Conservation (phyloP, 129 eudicot species). For the Logfia minima region DNA sequence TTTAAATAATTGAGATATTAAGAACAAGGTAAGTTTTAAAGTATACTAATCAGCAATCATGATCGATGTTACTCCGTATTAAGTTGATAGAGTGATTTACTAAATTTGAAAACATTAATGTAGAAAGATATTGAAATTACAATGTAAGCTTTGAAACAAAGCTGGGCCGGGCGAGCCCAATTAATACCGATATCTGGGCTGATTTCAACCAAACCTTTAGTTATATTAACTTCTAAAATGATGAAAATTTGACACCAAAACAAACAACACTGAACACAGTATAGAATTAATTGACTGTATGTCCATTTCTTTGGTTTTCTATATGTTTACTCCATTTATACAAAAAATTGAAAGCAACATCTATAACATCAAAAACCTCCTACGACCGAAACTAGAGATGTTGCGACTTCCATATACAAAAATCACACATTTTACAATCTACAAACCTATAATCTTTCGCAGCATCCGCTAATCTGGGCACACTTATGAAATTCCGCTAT, state of each 20-base stretch:
- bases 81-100: too few relatives aligned
- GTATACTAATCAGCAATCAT: too few relatives aligned
- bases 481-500: slow-evolving; percentile 17
- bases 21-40: too few relatives aligned
- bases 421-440: slow-evolving; percentile 14
- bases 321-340: slow-evolving; percentile 20
- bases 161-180: neutral
- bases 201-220: neutral
- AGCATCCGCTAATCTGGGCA: slow-evolving; percentile 16
- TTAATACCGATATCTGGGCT: neutral
- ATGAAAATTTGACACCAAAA: slow-evolving; percentile 4
- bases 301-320: slow-evolving; percentile 19
- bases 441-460: slow-evolving; percentile 10
- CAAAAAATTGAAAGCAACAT: slow-evolving; percentile 7
- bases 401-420: slow-evolving; percentile 22
- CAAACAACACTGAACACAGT: neutral
- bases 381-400: neutral
- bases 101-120: too few relatives aligned
- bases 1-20: too few relatives aligned
- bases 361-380: neutral
- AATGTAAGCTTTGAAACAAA: neutral
- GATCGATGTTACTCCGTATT: too few relatives aligned
- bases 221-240: neutral
- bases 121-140: neutral
- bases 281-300: neutral